phyloP scores from a whole-genome alignment of 2,329 filamentous ascomycete genomes.

The Fusarium tricinctum region DNA sequence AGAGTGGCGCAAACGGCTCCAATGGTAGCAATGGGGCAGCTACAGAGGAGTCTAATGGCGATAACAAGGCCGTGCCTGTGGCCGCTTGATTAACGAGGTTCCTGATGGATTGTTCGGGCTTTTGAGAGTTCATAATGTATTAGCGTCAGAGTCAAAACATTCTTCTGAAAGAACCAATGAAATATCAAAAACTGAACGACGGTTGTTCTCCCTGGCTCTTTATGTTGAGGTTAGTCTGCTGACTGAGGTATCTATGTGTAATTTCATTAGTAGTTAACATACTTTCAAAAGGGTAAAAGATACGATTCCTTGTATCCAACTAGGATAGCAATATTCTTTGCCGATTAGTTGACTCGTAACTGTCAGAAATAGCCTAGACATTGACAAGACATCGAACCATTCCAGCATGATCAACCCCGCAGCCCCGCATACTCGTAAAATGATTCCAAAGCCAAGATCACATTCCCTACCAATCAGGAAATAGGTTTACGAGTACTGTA shows the following conservation, averaged over 20 bases:
- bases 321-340: too few species aligned
- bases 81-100: slow-evolving; percentile 1
- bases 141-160: slow-evolving; percentile 1
- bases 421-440: slow-evolving; percentile 36
- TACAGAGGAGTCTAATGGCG: slow-evolving; percentile 6
- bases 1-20: slow-evolving; percentile 25
- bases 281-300: too few species aligned
- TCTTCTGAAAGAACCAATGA: slow-evolving; percentile 1
- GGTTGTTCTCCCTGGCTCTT: too few species aligned
- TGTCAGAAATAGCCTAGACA: too few species aligned
- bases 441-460: slow-evolving; percentile 43
- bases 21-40: slow-evolving; percentile 14
- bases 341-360: too few species aligned
- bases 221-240: too few species aligned
- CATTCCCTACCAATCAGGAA: slow-evolving; percentile 17
- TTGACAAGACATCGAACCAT: slow-evolving; percentile 16
- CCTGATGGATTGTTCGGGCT: neutral
- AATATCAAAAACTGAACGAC: neutral
- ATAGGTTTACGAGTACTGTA: slow-evolving; percentile 14
- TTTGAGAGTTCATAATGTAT: neutral
- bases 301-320: too few species aligned
- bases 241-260: too few species aligned
- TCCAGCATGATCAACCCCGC: slow-evolving; percentile 20
- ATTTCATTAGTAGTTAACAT: too few species aligned
- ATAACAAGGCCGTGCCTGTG: neutral